These are phyloP conservation scores for Leccinum pachyderme DNA, from an alignment of 1,284 basidiomycete species.

Conservation along the genomic window DNA sequence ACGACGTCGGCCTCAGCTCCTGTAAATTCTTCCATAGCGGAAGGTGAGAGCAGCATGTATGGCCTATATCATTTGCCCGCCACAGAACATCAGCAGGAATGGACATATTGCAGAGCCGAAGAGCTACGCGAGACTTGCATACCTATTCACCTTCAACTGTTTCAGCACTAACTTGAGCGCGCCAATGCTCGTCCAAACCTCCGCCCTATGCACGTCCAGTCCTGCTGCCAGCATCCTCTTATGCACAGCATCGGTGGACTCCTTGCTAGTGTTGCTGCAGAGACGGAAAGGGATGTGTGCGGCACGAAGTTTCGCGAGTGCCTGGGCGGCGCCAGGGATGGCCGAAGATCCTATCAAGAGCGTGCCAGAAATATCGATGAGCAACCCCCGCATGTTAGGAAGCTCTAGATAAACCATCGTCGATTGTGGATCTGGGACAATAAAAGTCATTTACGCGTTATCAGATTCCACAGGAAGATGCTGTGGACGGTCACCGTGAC, in stretches of 20 bases:
- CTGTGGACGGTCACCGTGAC: too few species aligned
- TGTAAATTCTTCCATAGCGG: constrained; percentile 53
- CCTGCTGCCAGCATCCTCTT: constrained; percentile 47
- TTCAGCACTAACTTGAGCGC: constrained; percentile 52
- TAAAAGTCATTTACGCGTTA: too few species aligned
- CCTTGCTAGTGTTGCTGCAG: constrained; percentile 61
- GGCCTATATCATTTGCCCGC: constrained; percentile 43
- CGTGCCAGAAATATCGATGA: constrained; percentile 72
- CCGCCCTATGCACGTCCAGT: constrained; percentile 40
- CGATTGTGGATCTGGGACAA: too few species aligned
- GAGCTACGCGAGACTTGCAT: background rate
- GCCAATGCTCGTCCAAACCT: constrained; percentile 61
- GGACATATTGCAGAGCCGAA: background rate
- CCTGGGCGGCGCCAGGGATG: constrained; percentile 47
- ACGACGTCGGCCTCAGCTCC: background rate
- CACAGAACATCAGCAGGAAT: background rate
- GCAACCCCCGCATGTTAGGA: constrained; percentile 47
- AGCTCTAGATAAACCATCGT: constrained; percentile 7
- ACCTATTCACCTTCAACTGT: constrained; percentile 43
- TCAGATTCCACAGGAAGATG: too few species aligned
- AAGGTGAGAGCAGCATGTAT: constrained; percentile 56
- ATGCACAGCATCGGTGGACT: constrained; percentile 48
- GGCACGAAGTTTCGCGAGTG: constrained; percentile 46
- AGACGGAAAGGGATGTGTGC: constrained; percentile 56
- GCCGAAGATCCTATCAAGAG: constrained; percentile 55